Evolutionary conservation across 257 asterid species (phyloP), one percentile per base, ranked within the genome.

Genomic region (Solanum pinnatisectum): DNA sequence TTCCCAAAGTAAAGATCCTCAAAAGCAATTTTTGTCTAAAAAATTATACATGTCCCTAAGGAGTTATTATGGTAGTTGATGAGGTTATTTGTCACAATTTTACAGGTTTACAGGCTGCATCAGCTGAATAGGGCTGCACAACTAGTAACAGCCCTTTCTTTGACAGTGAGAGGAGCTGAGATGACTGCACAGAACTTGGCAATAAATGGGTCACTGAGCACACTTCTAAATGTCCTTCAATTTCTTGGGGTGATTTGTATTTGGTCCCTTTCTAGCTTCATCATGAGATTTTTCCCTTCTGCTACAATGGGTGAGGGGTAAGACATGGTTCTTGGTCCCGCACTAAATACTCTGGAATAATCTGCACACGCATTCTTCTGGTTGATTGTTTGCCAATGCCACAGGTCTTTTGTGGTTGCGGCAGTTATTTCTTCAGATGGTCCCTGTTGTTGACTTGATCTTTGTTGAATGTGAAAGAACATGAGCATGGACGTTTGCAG

Each of bases 111-210:
- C 83, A 92, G 99, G 93, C 87, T 97, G 87, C 99, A 97, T 94
- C 98, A 97, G 92, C 95, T 97, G 94, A 95, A 97, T 68, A 90
- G 99, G 88, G 98, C 98, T 25, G 96, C 98, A 87, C 98, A 97
- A 86, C 89, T 97, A 91, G 99, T 97, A 88, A 95, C 97, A 4
- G 99, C 98, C 60, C 98, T 97, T 63, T 95, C 97, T 37, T 93
- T 95, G 93, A 97, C 98, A 0, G 97, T 97, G 52, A 93, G 93
- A 93, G 99, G 98, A 68, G 99, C 99, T 39, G 99, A 97, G 93
- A 91, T 93, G 97, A 97, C 99, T 6, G 88, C 98, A 2, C 98
- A 96, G 93, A 97, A 96, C 92, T 82, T 94, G 92, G 98, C 98
- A 68, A 97, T 97, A 91, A 96, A 94, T 52, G 90, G 94, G 27